Evolutionary conservation across 805 yeast genomes (phyloP).

Genomic region (Ascoidea rubescens): DNA sequence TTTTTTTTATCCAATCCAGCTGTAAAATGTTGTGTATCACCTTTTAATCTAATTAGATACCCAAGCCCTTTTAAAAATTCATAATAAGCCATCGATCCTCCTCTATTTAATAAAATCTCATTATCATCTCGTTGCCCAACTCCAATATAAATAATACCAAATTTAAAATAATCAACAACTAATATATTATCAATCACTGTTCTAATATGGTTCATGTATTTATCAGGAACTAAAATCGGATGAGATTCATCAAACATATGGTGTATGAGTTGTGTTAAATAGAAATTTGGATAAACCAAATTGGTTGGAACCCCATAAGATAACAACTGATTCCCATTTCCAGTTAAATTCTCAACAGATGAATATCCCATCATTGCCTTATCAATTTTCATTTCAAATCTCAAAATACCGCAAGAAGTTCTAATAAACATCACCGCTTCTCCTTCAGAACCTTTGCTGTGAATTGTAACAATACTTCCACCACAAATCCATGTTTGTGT

Average conservation of each 20-base stretch:
- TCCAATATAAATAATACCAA: slow-evolving; percentile 66
- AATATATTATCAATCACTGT: slow-evolving; percentile 47
- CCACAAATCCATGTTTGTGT: slow-evolving; percentile 45
- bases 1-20: slow-evolving; percentile 71
- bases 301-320: slow-evolving; percentile 11
- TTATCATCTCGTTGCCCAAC: slow-evolving; percentile 48
- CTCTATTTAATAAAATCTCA: slow-evolving; percentile 48
- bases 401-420: slow-evolving; percentile 52
- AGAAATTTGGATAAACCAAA: slow-evolving; percentile 28
- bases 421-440: slow-evolving; percentile 36
- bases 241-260: slow-evolving; percentile 20
- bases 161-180: slow-evolving; percentile 61
- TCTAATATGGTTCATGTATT: slow-evolving; percentile 9
- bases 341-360: slow-evolving; percentile 5
- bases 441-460: slow-evolving; percentile 38
- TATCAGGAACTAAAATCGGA: slow-evolving; percentile 40
- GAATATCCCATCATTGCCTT: slow-evolving; percentile 20
- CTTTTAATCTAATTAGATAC: slow-evolving; percentile 38
- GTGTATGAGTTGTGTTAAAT: slow-evolving; percentile 35
- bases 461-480: slow-evolving; percentile 38
- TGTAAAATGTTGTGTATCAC: slow-evolving; percentile 36
- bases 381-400: slow-evolving; percentile 30
- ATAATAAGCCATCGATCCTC: slow-evolving; percentile 53
- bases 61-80: slow-evolving; percentile 50
- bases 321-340: too few species aligned